Percentiles rank a stretch among this genome's conserved stretches.
These are phyloP conservation scores for Hibiscus tridactylites DNA, from an alignment of 345 rosid genomes.

Conservation along the genomic window DNA sequence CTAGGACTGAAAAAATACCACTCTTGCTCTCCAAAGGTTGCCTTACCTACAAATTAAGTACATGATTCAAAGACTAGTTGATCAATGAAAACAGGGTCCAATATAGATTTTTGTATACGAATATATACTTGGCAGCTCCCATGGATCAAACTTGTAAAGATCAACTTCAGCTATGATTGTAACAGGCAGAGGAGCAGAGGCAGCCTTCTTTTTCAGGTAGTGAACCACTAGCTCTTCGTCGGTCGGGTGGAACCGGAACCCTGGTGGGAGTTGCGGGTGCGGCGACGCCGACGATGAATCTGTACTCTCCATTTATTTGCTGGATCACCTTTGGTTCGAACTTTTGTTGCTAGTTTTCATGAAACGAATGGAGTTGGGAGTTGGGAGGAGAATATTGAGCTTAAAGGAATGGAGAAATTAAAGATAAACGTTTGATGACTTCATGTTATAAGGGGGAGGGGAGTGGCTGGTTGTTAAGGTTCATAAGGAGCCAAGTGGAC, in stretches of 20 bases:
- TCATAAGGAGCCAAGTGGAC: neutral
- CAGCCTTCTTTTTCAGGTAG: constrained; percentile 57
- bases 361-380: neutral
- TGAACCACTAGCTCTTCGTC: constrained; percentile 67
- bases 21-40: constrained; percentile 64
- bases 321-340: neutral
- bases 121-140: constrained; percentile 58
- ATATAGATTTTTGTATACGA: neutral
- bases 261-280: constrained; percentile 40
- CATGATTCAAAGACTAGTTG: neutral
- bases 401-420: neutral
- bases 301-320: constrained; percentile 29
- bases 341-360: neutral
- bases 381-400: neutral
- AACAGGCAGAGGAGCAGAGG: constrained; percentile 57
- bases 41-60: constrained; percentile 38
- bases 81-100: neutral
- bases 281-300: constrained; percentile 28
- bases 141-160: constrained; percentile 69
- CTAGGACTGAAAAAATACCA: constrained; percentile 74
- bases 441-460: neutral
- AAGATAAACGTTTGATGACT: neutral
- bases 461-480: neutral
- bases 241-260: constrained; percentile 61
- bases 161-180: constrained; percentile 67